Evolutionary conservation across 306 rosid genomes (phyloP), one percentile per base, ranked within the genome.

Genomic region (Crataegus laevigata): DNA sequence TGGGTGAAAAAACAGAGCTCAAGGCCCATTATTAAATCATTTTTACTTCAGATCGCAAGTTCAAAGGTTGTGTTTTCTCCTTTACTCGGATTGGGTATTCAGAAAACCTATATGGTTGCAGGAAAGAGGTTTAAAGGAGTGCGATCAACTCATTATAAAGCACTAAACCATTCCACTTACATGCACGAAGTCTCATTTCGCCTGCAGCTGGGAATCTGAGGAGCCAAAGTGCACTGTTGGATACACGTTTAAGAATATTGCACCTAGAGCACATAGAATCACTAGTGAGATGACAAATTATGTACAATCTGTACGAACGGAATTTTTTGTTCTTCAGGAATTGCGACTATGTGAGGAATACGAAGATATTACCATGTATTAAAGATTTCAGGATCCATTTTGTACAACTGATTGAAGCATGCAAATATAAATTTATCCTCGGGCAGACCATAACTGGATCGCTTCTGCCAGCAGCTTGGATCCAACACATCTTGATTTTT

Each of bases 321-420:
- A 68, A 14, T 38, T 13, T 3, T 24, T 22, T 24, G 13, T 71
- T 4, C 29, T 22, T 9, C 21, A 34, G 60, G 32, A 57, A 40
- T 25, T 52, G 14, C 21, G 73, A 54, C 50, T 68, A 15, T 8
- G 40, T 40, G 78, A 59, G 73, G 66, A 66, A 30, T 70, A 78
- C 63, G 73, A 69, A 25, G 60, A 66, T 63, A 69, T 85, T 96
- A 96, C 99, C 99, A 96, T 71, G 97, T 78, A 79, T 82, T 84
- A 65, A 92, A 89, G 75, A 96, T 92, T 77, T 96, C 99, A 55
- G 99, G 99, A 86, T 96, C 99, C 99, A 96, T 96, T 85, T 96
- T 96, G 90, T 96, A 96, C 59, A 96, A 83, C 82, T 96, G 99
- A 79, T 92, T 96, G 87, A 96, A 96, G 87, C 98, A 89, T 60